Conservation (phyloP, 768 basidiomycete genomes). For the Cystoderma amianthinum region DNA sequence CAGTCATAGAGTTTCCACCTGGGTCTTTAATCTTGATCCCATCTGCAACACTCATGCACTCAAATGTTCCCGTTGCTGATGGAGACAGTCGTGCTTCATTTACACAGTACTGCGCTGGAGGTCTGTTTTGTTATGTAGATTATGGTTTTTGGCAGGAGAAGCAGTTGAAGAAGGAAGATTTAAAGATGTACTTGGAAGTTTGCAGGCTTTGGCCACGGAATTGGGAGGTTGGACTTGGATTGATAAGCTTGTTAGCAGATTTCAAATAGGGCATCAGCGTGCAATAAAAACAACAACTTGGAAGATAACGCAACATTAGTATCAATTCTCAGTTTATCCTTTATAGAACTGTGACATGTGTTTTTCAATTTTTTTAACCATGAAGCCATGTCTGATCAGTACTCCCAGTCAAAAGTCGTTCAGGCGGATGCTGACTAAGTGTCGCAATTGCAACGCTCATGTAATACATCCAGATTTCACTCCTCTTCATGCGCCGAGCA, state of each 20-base stretch:
- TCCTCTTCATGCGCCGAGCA: too few relatives aligned
- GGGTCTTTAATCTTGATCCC: conserved; percentile 14
- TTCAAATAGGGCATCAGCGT: background rate
- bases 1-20: conserved; percentile 14
- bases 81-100: conserved; percentile 11
- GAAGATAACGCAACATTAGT: background rate
- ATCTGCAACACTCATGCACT: conserved; percentile 13
- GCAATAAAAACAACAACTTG: background rate
- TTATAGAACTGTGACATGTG: too few relatives aligned
- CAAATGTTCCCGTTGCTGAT: conserved; percentile 8
- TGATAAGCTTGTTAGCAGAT: background rate
- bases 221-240: too few relatives aligned
- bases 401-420: too few relatives aligned
- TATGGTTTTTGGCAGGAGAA: conserved; percentile 10
- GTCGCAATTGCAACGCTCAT: too few relatives aligned
- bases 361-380: too few relatives aligned
- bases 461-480: too few relatives aligned
- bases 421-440: too few relatives aligned
- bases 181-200: background rate
- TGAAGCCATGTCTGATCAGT: too few relatives aligned
- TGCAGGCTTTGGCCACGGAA: background rate
- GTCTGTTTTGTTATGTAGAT: conserved; percentile 14
- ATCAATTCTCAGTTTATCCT: background rate
- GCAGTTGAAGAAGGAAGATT: background rate
- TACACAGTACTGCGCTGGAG: conserved; percentile 16